Conservation (phyloP, 768 basidiomycete species). For the Hericium alpestre region DNA sequence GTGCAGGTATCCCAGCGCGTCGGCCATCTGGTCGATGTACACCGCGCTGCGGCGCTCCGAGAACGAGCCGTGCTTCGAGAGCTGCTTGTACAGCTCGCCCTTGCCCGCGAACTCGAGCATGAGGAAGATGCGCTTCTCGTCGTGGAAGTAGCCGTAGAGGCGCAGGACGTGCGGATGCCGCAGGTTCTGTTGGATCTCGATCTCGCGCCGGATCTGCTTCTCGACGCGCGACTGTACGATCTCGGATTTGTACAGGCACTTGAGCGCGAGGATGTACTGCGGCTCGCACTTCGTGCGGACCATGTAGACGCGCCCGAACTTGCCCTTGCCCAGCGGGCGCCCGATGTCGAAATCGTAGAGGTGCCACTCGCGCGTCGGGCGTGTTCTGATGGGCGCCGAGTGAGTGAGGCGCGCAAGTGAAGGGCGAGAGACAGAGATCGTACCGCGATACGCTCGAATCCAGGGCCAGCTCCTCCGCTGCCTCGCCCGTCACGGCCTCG, state of each 20-base stretch:
- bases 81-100: constrained; percentile 94
- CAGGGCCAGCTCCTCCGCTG: constrained; percentile 71
- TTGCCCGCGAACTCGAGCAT: constrained; percentile 98
- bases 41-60: constrained; percentile 78
- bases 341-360: constrained; percentile 88
- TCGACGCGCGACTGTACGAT: constrained; percentile 86
- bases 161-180: constrained; percentile 91
- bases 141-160: constrained; percentile 96
- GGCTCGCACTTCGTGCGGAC: constrained; percentile 84
- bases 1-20: constrained; percentile 87
- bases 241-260: constrained; percentile 94
- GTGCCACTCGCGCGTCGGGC: constrained; percentile 77
- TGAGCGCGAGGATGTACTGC: constrained; percentile 90
- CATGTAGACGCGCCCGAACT: constrained; percentile 98
- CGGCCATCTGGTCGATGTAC: constrained; percentile 97
- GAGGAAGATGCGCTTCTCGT: constrained; percentile 92
- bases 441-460: constrained; percentile 71
- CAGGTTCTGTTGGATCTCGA: constrained; percentile 95
- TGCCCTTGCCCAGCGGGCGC: constrained; percentile 94
- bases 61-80: constrained; percentile 78
- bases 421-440: constrained; percentile 14
- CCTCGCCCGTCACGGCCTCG: constrained; percentile 64
- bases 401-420: neutral
- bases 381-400: constrained; percentile 30
- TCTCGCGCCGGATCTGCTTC: constrained; percentile 94